Conservation (phyloP, 495 filamentous ascomycete species). For the Penicillium coffeae region DNA sequence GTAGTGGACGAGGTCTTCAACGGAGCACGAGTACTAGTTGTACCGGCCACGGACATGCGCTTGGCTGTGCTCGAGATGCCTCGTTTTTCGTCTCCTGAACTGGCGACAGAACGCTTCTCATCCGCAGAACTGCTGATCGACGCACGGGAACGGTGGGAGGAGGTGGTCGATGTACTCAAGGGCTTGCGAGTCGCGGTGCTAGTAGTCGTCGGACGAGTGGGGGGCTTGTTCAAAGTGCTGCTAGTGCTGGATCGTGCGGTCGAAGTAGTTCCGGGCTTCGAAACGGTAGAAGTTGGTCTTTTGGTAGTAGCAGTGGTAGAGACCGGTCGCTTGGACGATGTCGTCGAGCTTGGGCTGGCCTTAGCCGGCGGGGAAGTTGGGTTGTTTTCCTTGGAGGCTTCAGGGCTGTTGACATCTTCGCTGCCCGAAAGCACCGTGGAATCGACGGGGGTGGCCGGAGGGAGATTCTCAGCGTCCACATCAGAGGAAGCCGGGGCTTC, state of each 20-base stretch:
- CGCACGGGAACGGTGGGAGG: conserved; percentile 42
- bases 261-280: conserved; percentile 25
- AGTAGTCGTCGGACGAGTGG: conserved; percentile 40
- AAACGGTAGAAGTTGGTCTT: conserved; percentile 32
- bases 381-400: conserved; percentile 37
- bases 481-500: conserved; percentile 20
- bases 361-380: conserved; percentile 28
- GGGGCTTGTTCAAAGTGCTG: conserved; percentile 42
- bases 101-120: conserved; percentile 43
- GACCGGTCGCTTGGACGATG: conserved; percentile 29
- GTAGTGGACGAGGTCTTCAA: conserved; percentile 25
- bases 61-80: conserved; percentile 44
- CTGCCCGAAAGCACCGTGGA: conserved; percentile 34
- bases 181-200: conserved; percentile 36
- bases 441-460: conserved; percentile 41
- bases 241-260: conserved; percentile 27
- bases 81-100: conserved; percentile 45
- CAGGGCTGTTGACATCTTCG: conserved; percentile 39
- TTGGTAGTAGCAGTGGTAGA: conserved; percentile 31
- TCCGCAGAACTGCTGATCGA: conserved; percentile 49
- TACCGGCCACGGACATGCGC: conserved; percentile 45
- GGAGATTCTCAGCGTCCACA: conserved; percentile 26
- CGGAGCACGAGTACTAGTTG: conserved; percentile 31
- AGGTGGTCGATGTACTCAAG: conserved; percentile 35
- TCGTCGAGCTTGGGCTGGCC: conserved; percentile 18